These are phyloP conservation scores for Blakeslea trispora DNA, from an alignment of 371 early-diverging fungal species.

Conservation along the genomic window DNA sequence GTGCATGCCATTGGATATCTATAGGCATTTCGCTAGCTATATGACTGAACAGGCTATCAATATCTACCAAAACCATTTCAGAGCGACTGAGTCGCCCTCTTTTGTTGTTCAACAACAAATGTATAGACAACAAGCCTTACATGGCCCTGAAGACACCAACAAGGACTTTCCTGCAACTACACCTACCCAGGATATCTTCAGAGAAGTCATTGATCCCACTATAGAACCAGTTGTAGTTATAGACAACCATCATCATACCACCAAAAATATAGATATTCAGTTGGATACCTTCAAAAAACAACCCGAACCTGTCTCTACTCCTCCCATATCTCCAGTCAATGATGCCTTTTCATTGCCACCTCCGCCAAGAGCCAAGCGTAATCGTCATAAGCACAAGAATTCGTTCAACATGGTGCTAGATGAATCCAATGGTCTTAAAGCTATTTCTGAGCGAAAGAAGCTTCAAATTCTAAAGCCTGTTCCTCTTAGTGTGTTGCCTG, in stretches of 20 bases:
- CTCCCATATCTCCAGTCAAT: not conserved
- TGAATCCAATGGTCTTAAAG: not conserved
- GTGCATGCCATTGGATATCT: constrained; percentile 36
- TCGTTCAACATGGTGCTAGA: not conserved
- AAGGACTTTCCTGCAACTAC: not conserved
- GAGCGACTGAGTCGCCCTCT: constrained; percentile 2
- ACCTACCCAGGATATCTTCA: too few relatives aligned
- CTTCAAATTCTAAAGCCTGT: constrained; percentile 4
- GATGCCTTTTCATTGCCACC: constrained; percentile 26
- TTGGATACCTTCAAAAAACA: not conserved
- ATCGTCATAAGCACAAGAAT: constrained; percentile 13
- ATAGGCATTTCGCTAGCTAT: constrained; percentile 24
- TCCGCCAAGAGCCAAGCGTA: constrained; percentile 31
- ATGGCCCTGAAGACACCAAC: not conserved
- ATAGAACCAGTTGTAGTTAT: not conserved
- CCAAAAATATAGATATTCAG: not conserved
- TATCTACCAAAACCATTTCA: constrained; percentile 13
- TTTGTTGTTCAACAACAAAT: constrained; percentile 26
- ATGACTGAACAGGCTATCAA: constrained; percentile 38
- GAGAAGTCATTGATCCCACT: too few relatives aligned
- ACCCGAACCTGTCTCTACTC: not conserved
- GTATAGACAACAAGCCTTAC: constrained; percentile 20
- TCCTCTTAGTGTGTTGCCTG: constrained; percentile 30
- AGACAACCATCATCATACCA: not conserved
- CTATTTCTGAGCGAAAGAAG: not conserved